Percentiles rank a stretch among this genome's conserved stretches.
Evolutionary conservation across 1,284 basidiomycete species (phyloP).

Genomic region (Ceratobasidium papillatum): DNA sequence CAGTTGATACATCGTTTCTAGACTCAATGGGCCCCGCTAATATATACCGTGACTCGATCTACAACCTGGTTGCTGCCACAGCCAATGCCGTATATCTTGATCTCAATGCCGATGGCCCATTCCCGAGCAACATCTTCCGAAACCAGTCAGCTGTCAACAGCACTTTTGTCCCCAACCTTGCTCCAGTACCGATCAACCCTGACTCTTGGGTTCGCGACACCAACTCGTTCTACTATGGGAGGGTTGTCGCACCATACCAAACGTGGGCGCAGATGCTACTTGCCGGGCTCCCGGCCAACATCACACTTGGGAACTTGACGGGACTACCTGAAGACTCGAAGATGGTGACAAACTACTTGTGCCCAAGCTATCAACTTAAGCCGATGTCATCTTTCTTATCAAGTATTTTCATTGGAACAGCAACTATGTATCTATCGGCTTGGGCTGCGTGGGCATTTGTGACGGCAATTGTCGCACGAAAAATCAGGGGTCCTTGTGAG

Average conservation of each 20-base stretch:
- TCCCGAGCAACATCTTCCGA: not conserved
- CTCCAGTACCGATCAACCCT: not conserved
- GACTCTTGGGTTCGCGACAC: conserved; percentile 2
- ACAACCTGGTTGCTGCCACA: not conserved
- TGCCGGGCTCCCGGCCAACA: not conserved
- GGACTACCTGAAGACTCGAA: conserved; percentile 7
- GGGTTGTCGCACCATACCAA: not conserved
- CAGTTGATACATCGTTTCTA: not conserved
- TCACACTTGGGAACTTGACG: conserved; percentile 19
- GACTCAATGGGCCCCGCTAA: not conserved
- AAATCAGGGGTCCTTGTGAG: conserved; percentile 12
- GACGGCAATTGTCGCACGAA: conserved; percentile 1
- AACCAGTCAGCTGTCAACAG: not conserved
- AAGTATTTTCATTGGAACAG: conserved; percentile 16
- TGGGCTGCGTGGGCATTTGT: conserved; percentile 22
- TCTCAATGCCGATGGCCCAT: not conserved
- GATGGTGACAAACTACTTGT: conserved; percentile 32
- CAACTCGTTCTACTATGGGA: not conserved
- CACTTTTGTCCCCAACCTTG: not conserved
- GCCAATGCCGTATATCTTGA: conserved; percentile 22
- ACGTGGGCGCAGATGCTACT: conserved; percentile 15
- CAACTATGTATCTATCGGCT: conserved; percentile 22
- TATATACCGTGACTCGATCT: conserved; percentile 18
- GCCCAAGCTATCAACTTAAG: conserved; percentile 20
- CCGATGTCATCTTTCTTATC: conserved; percentile 5